These are phyloP conservation scores for Monilinia fructicola DNA, from an alignment of 2,329 filamentous ascomycete genomes.

Conservation along the genomic window DNA sequence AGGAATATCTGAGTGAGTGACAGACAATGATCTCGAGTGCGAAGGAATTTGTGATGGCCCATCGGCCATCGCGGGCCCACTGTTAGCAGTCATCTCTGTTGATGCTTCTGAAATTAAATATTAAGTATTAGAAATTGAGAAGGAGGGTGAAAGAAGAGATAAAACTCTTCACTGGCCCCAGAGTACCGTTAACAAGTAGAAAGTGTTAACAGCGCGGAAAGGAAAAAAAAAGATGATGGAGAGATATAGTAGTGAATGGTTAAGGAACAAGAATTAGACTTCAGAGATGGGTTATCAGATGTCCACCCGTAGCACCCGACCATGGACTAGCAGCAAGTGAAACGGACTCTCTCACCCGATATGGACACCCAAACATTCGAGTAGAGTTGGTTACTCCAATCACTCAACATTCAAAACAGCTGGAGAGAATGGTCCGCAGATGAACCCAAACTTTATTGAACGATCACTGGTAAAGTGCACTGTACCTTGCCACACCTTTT, in stretches of 20 bases:
- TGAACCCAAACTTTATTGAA: background rate
- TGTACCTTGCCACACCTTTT: background rate
- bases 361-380: background rate
- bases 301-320: background rate
- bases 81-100: conserved; percentile 11
- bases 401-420: background rate
- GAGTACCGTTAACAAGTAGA: background rate
- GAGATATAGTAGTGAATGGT: background rate
- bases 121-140: conserved; percentile 12
- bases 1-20: background rate
- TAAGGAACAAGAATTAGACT: background rate
- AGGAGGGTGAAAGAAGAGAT: background rate
- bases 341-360: background rate
- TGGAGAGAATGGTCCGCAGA: conserved; percentile 8
- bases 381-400: background rate
- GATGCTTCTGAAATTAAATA: background rate
- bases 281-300: background rate
- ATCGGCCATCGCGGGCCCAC: background rate
- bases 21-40: conserved; percentile 9
- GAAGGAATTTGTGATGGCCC: background rate
- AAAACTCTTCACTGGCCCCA: background rate
- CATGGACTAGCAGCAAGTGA: background rate
- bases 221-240: background rate
- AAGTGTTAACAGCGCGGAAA: background rate
- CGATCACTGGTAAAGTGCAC: background rate